Conservation (phyloP, 768 basidiomycete species). For the Mycena venus region DNA sequence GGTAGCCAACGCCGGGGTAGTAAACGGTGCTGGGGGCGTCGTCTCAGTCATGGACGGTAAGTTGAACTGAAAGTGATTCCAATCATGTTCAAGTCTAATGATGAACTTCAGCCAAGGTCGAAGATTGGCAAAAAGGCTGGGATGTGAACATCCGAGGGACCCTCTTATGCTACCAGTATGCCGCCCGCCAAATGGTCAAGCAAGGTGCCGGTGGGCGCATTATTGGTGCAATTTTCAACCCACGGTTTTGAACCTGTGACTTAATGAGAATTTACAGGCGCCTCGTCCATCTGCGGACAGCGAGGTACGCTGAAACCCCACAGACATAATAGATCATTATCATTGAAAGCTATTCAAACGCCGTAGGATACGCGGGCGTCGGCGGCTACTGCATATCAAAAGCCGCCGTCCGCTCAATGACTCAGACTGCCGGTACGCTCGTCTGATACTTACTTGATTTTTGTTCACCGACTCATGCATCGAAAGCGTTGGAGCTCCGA, state of each 20-base stretch:
- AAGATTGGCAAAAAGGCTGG: no score
- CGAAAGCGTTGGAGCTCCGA: conserved; percentile 45
- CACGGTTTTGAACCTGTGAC: no score
- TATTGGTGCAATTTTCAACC: conserved; percentile 43
- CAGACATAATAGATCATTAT: background rate
- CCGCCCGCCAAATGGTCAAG: conserved; percentile 58
- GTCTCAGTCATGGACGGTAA: no score
- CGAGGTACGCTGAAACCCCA: conserved; percentile 31
- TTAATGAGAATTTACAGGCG: conserved; percentile 39
- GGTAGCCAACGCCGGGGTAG: no score
- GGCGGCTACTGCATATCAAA: conserved; percentile 53
- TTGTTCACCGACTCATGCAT: no score
- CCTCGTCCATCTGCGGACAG: conserved; percentile 48
- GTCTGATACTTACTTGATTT: no score
- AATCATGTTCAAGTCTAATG: no score
- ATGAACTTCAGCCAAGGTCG: no score
- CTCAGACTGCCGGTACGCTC: conserved; percentile 51
- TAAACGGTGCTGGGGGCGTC: no score
- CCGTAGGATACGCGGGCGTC: conserved; percentile 26
- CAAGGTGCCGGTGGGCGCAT: conserved; percentile 59
- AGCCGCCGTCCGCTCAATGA: conserved; percentile 56
- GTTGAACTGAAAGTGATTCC: no score
- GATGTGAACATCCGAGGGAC: no score
- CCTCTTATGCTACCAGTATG: conserved; percentile 58
- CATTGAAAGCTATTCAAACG: background rate